Evolutionary conservation across 192 early-diverging fungal genomes (phyloP).

Genomic region (Spizellomyces punctatus): DNA sequence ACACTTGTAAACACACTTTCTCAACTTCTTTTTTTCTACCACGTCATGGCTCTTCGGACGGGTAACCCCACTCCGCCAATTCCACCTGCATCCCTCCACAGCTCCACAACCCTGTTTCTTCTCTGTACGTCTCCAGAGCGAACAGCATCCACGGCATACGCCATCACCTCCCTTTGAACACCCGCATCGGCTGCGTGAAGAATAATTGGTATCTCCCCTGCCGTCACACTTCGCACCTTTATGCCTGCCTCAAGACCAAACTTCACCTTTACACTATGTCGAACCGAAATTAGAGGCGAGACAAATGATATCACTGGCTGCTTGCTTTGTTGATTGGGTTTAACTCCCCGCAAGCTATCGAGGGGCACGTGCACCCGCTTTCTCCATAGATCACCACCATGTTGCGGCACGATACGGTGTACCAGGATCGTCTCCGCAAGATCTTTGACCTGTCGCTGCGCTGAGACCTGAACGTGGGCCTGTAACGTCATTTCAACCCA

Average conservation of each 20-base stretch:
- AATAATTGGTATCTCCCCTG: not conserved
- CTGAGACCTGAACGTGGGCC: not conserved
- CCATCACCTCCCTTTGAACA: not conserved
- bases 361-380: not conserved
- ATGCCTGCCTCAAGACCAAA: not conserved
- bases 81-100: too few species aligned
- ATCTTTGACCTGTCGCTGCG: not conserved
- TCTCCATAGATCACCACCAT: not conserved
- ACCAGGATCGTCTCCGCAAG: not conserved
- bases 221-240: not conserved
- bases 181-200: not conserved
- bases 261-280: not conserved
- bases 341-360: not conserved
- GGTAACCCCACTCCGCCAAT: too few species aligned
- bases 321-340: not conserved
- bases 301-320: not conserved
- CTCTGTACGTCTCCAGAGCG: not conserved
- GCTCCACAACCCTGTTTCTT: not conserved
- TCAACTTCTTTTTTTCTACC: too few species aligned
- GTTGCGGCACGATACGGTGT: not conserved
- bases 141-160: not conserved
- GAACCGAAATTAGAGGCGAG: not conserved
- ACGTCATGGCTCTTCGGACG: too few species aligned
- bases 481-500: not conserved
- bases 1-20: too few species aligned